These are phyloP conservation scores for Apophysomyces ossiformis DNA, from an alignment of 371 early-diverging fungal species.

Conservation along the genomic window DNA sequence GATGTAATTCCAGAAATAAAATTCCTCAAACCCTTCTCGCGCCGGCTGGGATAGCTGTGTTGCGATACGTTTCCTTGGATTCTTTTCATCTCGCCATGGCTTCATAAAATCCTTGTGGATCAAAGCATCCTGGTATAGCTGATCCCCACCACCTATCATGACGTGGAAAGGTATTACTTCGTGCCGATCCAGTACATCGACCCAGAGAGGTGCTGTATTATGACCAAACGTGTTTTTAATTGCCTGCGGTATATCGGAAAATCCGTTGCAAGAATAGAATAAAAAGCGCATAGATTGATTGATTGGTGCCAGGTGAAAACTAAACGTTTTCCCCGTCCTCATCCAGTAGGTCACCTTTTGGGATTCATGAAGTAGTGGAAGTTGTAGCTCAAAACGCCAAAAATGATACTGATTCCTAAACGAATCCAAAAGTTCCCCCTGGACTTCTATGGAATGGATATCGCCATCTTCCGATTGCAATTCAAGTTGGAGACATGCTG, in stretches of 20 bases:
- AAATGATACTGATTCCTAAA: constrained; percentile 38
- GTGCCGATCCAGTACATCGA: constrained; percentile 74
- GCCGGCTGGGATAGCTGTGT: constrained; percentile 52
- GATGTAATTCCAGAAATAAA: constrained; percentile 77
- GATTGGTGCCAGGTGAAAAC: constrained; percentile 23
- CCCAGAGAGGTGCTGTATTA: constrained; percentile 69
- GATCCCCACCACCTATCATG: constrained; percentile 85
- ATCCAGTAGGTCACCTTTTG: constrained; percentile 29
- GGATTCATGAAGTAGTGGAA: constrained; percentile 21
- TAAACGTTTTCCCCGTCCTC: not conserved
- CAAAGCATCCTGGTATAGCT: constrained; percentile 75
- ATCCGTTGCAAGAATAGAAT: constrained; percentile 71
- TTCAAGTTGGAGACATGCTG: constrained; percentile 21
- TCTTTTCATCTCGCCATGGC: constrained; percentile 64
- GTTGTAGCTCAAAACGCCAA: constrained; percentile 38
- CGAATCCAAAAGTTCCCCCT: constrained; percentile 25
- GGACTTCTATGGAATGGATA: constrained; percentile 4
- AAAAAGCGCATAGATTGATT: constrained; percentile 36
- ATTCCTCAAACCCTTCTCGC: constrained; percentile 59
- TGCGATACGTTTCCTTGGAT: constrained; percentile 42
- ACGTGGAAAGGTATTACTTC: constrained; percentile 72
- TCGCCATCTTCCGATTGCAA: not conserved
- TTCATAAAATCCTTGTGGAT: constrained; percentile 56
- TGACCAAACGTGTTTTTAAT: constrained; percentile 62
- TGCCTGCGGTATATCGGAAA: constrained; percentile 58